phyloP scores from a whole-genome alignment of 1,139 yeast species.

The Pichia sp. region DNA sequence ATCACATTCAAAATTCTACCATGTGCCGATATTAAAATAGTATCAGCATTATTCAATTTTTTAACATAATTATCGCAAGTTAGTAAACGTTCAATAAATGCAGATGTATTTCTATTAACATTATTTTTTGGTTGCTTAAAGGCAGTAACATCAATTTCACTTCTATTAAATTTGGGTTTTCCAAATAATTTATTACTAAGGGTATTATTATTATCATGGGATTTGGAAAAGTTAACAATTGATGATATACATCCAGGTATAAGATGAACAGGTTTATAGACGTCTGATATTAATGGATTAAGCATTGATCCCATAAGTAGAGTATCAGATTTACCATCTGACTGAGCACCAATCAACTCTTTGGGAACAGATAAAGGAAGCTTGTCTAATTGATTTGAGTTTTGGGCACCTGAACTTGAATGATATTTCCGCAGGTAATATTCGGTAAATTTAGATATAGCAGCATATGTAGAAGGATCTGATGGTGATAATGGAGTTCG shows the following conservation, averaged over 20 bases:
- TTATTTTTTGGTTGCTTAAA: slow-evolving; percentile 26
- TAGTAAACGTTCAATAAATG: slow-evolving; percentile 25
- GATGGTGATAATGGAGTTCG: slow-evolving; percentile 30
- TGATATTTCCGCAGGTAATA: slow-evolving; percentile 30
- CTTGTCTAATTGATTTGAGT: slow-evolving; percentile 26
- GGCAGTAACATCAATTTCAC: neutral
- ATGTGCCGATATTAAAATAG: slow-evolving; percentile 27
- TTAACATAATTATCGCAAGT: slow-evolving; percentile 26
- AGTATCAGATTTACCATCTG: slow-evolving; percentile 34
- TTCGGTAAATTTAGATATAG: slow-evolving; percentile 32
- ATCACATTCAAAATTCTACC: slow-evolving; percentile 30
- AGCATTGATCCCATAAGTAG: slow-evolving; percentile 51
- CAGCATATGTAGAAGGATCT: slow-evolving; percentile 33
- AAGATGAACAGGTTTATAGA: slow-evolving; percentile 44
- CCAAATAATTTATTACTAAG: slow-evolving; percentile 14
- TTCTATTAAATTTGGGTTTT: slow-evolving; percentile 3
- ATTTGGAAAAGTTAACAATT: slow-evolving; percentile 4
- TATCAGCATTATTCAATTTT: slow-evolving; percentile 21
- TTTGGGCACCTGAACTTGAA: slow-evolving; percentile 29
- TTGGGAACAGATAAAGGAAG: slow-evolving; percentile 24
- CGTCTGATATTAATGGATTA: slow-evolving; percentile 48
- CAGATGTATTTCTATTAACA: slow-evolving; percentile 26
- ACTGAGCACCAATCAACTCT: slow-evolving; percentile 35
- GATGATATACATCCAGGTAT: slow-evolving; percentile 48
- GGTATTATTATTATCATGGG: neutral